Conservation (phyloP, 2,329 filamentous ascomycete species). For the Colletotrichum musicola region DNA sequence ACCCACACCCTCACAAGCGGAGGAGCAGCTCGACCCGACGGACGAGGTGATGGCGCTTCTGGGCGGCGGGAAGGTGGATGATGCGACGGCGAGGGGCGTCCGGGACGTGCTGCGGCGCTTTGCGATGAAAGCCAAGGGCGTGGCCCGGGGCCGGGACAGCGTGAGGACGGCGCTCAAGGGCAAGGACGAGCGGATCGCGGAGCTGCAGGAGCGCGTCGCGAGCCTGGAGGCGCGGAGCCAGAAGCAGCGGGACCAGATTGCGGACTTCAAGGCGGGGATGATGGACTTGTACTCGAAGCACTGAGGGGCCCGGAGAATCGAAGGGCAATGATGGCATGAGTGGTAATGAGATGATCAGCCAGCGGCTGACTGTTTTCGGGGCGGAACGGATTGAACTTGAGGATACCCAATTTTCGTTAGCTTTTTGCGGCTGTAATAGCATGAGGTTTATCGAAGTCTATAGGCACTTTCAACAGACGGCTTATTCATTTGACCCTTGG, state of each 20-base stretch:
- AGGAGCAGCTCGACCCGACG: conserved; percentile 52
- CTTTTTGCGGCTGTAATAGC: neutral
- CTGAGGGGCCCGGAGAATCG: conserved; percentile 7
- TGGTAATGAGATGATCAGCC: neutral
- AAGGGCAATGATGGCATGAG: neutral
- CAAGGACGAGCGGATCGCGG: conserved; percentile 64
- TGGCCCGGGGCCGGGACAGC: conserved; percentile 75
- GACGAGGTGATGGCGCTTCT: conserved; percentile 65
- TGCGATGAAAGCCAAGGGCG: conserved; percentile 69
- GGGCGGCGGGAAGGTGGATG: conserved; percentile 55
- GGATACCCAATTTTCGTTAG: conserved; percentile 13
- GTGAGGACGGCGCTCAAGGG: conserved; percentile 71
- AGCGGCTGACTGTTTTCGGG: neutral
- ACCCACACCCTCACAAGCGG: conserved; percentile 29
- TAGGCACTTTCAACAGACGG: neutral
- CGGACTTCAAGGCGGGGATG: conserved; percentile 53
- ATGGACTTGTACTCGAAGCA: conserved; percentile 49
- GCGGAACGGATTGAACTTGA: neutral
- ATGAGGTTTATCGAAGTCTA: neutral
- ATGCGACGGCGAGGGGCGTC: conserved; percentile 53
- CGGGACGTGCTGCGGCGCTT: conserved; percentile 64
- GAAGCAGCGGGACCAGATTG: conserved; percentile 49
- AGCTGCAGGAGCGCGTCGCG: conserved; percentile 52
- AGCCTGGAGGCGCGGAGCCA: conserved; percentile 54
- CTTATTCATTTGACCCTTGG: neutral